These are phyloP conservation scores for Claviceps arundinis DNA, from an alignment of 2,329 filamentous ascomycete genomes.

Conservation along the genomic window DNA sequence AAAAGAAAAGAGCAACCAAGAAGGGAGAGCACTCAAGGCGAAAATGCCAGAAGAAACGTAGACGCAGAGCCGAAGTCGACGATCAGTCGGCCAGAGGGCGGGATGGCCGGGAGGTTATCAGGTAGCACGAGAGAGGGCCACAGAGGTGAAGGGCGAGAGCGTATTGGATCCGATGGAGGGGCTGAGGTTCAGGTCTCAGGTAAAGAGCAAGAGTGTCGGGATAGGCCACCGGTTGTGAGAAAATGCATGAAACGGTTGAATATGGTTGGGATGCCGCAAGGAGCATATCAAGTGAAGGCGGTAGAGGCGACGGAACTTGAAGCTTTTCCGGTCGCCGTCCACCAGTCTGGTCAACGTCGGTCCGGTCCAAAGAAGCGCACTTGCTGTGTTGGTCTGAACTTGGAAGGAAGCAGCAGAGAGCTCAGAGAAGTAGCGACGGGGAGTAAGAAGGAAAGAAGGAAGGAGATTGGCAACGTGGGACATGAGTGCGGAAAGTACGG, in stretches of 20 bases:
- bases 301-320: slow-evolving; percentile 9
- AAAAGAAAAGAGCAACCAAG: background rate
- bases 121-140: slow-evolving; percentile 1
- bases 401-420: slow-evolving; percentile 1
- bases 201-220: slow-evolving; percentile 6
- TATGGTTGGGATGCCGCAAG: slow-evolving; percentile 10
- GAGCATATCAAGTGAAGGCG: slow-evolving; percentile 16
- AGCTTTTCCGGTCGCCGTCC: slow-evolving; percentile 17
- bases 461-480: slow-evolving; percentile 11
- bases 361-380: slow-evolving; percentile 12
- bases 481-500: slow-evolving; percentile 5
- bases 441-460: slow-evolving; percentile 10
- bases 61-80: background rate
- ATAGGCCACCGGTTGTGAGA: slow-evolving; percentile 3
- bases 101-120: background rate
- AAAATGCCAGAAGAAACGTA: too few species aligned
- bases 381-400: slow-evolving; percentile 10
- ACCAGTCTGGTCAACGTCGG: slow-evolving; percentile 3
- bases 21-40: background rate
- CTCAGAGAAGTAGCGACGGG: slow-evolving; percentile 4
- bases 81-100: background rate
- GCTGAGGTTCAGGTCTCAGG: slow-evolving; percentile 6
- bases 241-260: slow-evolving; percentile 11
- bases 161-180: slow-evolving; percentile 5
- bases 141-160: background rate